Conservation (phyloP, 2,329 filamentous ascomycete genomes). For the Alternaria rosae region DNA sequence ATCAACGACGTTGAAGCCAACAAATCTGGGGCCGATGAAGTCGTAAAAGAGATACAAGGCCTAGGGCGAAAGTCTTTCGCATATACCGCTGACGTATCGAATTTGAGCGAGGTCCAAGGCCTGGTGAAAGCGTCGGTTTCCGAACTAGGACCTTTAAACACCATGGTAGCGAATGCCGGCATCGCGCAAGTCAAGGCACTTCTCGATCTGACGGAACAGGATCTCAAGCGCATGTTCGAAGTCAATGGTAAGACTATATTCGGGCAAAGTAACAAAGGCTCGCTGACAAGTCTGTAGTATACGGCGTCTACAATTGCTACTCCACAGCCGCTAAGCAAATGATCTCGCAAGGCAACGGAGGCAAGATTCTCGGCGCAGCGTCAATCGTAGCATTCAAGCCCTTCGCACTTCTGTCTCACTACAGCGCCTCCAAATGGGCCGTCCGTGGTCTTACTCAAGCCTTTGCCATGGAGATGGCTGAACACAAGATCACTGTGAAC, state of each 20-base stretch:
- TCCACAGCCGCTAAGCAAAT: conserved; percentile 69
- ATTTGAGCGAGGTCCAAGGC: conserved; percentile 59
- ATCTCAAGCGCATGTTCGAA: conserved; percentile 66
- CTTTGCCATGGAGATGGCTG: conserved; percentile 71
- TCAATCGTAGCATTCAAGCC: conserved; percentile 68
- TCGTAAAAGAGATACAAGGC: conserved; percentile 61
- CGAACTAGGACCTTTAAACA: conserved; percentile 61
- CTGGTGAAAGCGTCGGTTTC: conserved; percentile 62
- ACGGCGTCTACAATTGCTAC: conserved; percentile 71
- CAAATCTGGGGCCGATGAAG: conserved; percentile 59
- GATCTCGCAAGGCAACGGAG: conserved; percentile 63
- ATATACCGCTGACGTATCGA: conserved; percentile 68
- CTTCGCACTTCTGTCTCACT: conserved; percentile 66
- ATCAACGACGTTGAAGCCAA: conserved; percentile 69
- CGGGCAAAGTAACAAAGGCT: background rate
- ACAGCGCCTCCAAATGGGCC: conserved; percentile 71
- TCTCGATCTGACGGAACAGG: conserved; percentile 64
- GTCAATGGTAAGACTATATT: conserved; percentile 57
- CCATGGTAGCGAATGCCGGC: conserved; percentile 68
- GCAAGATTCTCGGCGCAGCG: conserved; percentile 61
- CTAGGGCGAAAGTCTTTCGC: conserved; percentile 63
- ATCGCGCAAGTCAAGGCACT: conserved; percentile 65
- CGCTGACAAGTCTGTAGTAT: conserved; percentile 50
- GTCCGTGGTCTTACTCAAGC: conserved; percentile 71
- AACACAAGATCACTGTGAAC: conserved; percentile 71